Conservation (phyloP, 1,139 yeast species). For the Geotrichum citri-aurantii region DNA sequence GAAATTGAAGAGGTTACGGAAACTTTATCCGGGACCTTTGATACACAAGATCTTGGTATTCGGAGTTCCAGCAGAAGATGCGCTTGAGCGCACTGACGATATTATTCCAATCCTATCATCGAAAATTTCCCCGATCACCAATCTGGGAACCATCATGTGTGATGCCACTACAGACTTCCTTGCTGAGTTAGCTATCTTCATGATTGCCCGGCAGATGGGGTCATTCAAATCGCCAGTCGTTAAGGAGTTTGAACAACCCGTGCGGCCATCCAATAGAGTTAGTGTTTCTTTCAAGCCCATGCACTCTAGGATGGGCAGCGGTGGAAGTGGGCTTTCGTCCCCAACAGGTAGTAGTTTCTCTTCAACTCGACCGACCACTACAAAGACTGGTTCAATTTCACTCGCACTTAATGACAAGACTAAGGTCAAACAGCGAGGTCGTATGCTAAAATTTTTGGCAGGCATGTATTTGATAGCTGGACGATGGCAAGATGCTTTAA, state of each 20-base stretch:
- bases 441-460: conserved; percentile 71
- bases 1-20: conserved; percentile 38
- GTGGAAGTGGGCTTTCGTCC: conserved; percentile 13
- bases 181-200: conserved; percentile 57
- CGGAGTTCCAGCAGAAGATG: conserved; percentile 43
- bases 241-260: conserved; percentile 28
- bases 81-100: conserved; percentile 28
- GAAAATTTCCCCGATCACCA: conserved; percentile 34
- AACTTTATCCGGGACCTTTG: conserved; percentile 52
- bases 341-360: conserved; percentile 10
- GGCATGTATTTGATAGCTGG: conserved; percentile 78
- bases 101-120: conserved; percentile 32
- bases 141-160: conserved; percentile 66
- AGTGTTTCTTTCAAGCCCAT: conserved; percentile 14
- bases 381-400: conserved; percentile 34
- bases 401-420: conserved; percentile 46
- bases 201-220: conserved; percentile 38
- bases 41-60: conserved; percentile 59
- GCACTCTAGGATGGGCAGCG: conserved; percentile 8
- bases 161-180: conserved; percentile 64
- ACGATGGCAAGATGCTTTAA: conserved; percentile 61
- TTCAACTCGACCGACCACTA: neutral
- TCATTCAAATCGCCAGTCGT: conserved; percentile 34
- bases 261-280: conserved; percentile 1
- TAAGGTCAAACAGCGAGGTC: conserved; percentile 55